Conservation (phyloP, 164 flowering plant species). For the Aristolochia californica region DNA sequence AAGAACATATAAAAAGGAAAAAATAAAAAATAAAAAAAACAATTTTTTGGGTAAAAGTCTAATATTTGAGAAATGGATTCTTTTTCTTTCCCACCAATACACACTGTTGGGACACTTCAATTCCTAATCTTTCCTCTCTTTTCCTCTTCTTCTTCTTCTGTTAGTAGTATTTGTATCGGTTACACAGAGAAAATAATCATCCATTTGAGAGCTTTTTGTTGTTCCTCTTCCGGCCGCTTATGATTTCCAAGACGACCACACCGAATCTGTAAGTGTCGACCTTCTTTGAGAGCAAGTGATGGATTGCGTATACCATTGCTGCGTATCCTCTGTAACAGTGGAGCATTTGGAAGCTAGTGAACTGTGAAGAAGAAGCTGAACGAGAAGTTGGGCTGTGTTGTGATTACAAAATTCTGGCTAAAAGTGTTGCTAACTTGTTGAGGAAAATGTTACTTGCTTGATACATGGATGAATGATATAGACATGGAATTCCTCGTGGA, state of each 20-base stretch:
- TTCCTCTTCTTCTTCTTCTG: no score
- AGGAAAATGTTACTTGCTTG: slow-evolving; percentile 47
- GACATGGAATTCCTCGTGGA: slow-evolving; percentile 52
- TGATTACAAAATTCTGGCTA: slow-evolving; percentile 58
- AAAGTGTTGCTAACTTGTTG: no score
- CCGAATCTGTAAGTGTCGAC: slow-evolving; percentile 54
- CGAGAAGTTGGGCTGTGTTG: background rate
- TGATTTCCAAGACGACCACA: slow-evolving; percentile 42
- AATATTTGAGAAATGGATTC: no score
- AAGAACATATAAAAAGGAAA: no score
- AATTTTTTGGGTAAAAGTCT: no score
- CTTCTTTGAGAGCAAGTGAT: slow-evolving; percentile 47
- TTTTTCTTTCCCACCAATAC: no score
- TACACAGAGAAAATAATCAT: slow-evolving; percentile 23
- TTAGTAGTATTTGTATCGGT: no score
- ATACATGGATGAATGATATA: slow-evolving; percentile 54
- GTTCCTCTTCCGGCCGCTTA: slow-evolving; percentile 36
- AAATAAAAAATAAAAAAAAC: no score
- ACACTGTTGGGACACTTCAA: no score
- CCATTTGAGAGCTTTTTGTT: slow-evolving; percentile 27
- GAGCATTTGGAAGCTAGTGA: no score
- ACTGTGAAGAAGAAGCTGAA: background rate
- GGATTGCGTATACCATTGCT: slow-evolving; percentile 57
- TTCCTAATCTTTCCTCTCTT: no score
- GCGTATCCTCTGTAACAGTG: slow-evolving; percentile 24